Base-by-base conservation (phyloP, 345 rosid genomes). In the Orychophragmus violaceus region DNA sequence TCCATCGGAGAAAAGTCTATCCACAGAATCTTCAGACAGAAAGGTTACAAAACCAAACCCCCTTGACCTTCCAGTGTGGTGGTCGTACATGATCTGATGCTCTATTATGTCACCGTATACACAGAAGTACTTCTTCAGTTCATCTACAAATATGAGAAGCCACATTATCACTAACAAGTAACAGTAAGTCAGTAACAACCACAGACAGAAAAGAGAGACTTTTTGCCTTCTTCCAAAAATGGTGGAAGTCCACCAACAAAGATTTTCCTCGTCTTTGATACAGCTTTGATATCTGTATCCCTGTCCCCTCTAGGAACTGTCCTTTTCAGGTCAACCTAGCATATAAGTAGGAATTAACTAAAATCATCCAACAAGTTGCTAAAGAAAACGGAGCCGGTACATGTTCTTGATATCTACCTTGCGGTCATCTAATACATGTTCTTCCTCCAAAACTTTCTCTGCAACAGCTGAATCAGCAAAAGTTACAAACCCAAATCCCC, bases 181-280 rank as follows among this genome's bases (percentile, higher is more conserved):
- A n/a, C n/a, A n/a, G n/a, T n/a, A n/a, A n/a, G n/a, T n/a, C n/a
- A 51, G 36, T 14, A 41, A 39, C 35, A 69, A 57, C 37, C 22
- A 41, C 64, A 57, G 5, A 42, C 50, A 44, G 24, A 61, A 39
- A 2, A 48, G 9, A 61, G 37, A 62, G 45, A 48, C 36, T 33
- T 36, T 22, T 55, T 69, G 82, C 95, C 95, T 81, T 82, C 85
- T 25, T 76, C 81, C 50, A 85, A 74, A 30, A 64, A 42, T 21
- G 91, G 74, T 60, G 95, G 89, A 57, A 88, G 77, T 19, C 95
- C 95, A 59, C 91, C 95, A 22, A 88, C 91, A 76, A 88, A 88
- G 39, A 85, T 84, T 56, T 88, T 88, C 83, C 75, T 85, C 0
- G 89, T 84, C 65, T 80, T 86, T 54, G 78, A 66, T 3, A 68